Conservation (phyloP, 495 filamentous ascomycete species). For the Aspergillus incahuasiensis region DNA sequence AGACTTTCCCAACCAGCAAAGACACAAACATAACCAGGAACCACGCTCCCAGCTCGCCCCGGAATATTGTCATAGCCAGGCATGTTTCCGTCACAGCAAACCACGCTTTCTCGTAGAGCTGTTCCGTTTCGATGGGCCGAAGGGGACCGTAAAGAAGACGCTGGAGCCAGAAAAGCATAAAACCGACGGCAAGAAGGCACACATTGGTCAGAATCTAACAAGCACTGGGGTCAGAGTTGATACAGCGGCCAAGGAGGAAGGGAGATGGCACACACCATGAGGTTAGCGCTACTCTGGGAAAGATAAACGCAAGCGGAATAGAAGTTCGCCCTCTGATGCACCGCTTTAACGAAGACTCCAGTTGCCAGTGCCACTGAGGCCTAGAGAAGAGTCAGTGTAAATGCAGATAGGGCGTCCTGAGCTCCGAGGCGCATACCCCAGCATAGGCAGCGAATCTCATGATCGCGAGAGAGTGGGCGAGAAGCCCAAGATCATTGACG, state of each 20-base stretch:
- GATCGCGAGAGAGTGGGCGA: constrained; percentile 21
- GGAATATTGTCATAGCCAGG: constrained; percentile 98
- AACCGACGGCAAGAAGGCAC: constrained; percentile 67
- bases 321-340: constrained; percentile 94
- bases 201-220: constrained; percentile 82
- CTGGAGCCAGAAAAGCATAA: constrained; percentile 80
- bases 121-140: constrained; percentile 90
- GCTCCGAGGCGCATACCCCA: constrained; percentile 37
- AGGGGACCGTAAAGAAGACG: constrained; percentile 86
- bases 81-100: constrained; percentile 95
- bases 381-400: constrained; percentile 34
- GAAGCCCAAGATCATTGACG: constrained; percentile 31
- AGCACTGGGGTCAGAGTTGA: neutral
- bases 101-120: constrained; percentile 96
- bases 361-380: constrained; percentile 73
- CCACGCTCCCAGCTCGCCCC: constrained; percentile 88
- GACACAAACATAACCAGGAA: constrained; percentile 94
- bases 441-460: constrained; percentile 53
- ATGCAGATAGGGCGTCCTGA: neutral
- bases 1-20: constrained; percentile 89
- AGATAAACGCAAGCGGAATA: constrained; percentile 96
- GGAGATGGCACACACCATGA: constrained; percentile 60
- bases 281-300: constrained; percentile 87
- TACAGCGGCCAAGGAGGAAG: neutral
- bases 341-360: constrained; percentile 79